Percentiles rank a stretch among this genome's conserved stretches.
phyloP scores from a whole-genome alignment of 2,329 filamentous ascomycete species.

The Epichloe gansuensis region DNA sequence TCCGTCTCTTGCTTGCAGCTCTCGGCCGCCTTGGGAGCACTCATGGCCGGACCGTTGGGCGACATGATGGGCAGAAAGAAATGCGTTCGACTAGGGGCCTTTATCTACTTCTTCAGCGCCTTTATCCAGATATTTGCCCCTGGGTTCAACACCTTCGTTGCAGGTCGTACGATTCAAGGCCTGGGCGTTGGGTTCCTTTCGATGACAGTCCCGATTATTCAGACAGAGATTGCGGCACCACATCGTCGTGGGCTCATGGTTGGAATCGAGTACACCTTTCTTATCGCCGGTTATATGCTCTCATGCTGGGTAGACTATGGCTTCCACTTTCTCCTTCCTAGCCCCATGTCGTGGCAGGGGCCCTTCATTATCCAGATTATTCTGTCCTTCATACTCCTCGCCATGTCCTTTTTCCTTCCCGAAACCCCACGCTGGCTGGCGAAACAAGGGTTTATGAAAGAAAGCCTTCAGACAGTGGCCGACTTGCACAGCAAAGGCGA shows the following conservation, averaged over 20 bases:
- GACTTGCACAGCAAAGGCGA: constrained; percentile 26
- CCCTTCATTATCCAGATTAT: constrained; percentile 10
- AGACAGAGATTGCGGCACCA: constrained; percentile 10
- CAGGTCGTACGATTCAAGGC: constrained; percentile 7
- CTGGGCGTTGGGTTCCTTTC: constrained; percentile 9
- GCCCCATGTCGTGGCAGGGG: constrained; percentile 8
- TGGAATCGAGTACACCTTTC: constrained; percentile 9
- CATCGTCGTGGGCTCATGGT: constrained; percentile 10
- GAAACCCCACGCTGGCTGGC: constrained; percentile 29
- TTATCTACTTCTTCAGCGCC: constrained; percentile 10
- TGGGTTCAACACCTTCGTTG: constrained; percentile 6
- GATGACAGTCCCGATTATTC: constrained; percentile 10
- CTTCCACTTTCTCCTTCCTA: constrained; percentile 7
- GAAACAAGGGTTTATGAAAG: constrained; percentile 18
- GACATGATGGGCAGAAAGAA: constrained; percentile 9
- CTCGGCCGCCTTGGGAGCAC: constrained; percentile 7
- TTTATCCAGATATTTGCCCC: constrained; percentile 9
- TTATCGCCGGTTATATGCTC: constrained; percentile 9
- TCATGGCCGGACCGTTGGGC: constrained; percentile 6
- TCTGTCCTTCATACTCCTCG: constrained; percentile 6
- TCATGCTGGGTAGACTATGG: constrained; percentile 10
- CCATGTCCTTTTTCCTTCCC: constrained; percentile 14
- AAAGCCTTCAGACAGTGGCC: constrained; percentile 25
- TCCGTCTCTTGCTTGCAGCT: constrained; percentile 8
- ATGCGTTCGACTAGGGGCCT: constrained; percentile 7